Percentiles rank a stretch among this genome's conserved stretches.
phyloP scores from a whole-genome alignment of 2,329 filamentous ascomycete species.

The Anisogramma anomala region DNA sequence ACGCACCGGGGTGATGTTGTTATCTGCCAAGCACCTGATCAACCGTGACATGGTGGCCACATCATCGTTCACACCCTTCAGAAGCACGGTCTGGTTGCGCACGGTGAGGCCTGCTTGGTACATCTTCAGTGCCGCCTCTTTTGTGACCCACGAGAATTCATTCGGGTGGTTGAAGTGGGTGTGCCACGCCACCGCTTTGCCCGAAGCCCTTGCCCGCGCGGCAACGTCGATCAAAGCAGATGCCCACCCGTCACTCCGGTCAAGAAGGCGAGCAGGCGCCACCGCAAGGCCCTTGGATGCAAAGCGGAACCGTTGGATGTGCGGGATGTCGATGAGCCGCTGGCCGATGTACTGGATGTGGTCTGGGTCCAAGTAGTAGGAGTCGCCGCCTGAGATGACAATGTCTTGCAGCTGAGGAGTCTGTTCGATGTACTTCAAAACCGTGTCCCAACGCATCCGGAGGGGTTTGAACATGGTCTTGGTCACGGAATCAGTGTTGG shows the following conservation, averaged over 20 bases:
- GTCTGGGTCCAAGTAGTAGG: slow-evolving; percentile 43
- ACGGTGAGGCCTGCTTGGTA: slow-evolving; percentile 41
- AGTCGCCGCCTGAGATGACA: slow-evolving; percentile 52
- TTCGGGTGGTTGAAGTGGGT: slow-evolving; percentile 55
- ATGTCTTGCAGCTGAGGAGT: slow-evolving; percentile 42
- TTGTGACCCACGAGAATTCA: slow-evolving; percentile 50
- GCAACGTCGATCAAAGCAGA: slow-evolving; percentile 39
- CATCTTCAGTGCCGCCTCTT: slow-evolving; percentile 38
- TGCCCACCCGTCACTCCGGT: slow-evolving; percentile 41
- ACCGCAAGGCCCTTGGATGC: slow-evolving; percentile 52
- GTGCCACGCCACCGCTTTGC: slow-evolving; percentile 50
- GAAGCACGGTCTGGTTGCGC: slow-evolving; percentile 48
- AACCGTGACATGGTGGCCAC: slow-evolving; percentile 39
- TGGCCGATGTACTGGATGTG: slow-evolving; percentile 43
- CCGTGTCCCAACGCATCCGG: slow-evolving; percentile 37
- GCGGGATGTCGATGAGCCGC: slow-evolving; percentile 42
- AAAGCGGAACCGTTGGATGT: slow-evolving; percentile 48
- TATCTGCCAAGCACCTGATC: slow-evolving; percentile 42
- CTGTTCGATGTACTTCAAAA: slow-evolving; percentile 44
- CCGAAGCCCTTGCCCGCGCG: slow-evolving; percentile 36
- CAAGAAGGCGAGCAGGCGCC: slow-evolving; percentile 41
- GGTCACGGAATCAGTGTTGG: slow-evolving; percentile 38
- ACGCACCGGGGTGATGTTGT: slow-evolving; percentile 44
- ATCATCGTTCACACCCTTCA: slow-evolving; percentile 48
- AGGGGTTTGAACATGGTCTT: slow-evolving; percentile 32